A percentile compares a stretch with the other conserved stretches of the same genome.
Conservation (phyloP, 305 asterid genomes). For the Ruellia speciosa region DNA sequence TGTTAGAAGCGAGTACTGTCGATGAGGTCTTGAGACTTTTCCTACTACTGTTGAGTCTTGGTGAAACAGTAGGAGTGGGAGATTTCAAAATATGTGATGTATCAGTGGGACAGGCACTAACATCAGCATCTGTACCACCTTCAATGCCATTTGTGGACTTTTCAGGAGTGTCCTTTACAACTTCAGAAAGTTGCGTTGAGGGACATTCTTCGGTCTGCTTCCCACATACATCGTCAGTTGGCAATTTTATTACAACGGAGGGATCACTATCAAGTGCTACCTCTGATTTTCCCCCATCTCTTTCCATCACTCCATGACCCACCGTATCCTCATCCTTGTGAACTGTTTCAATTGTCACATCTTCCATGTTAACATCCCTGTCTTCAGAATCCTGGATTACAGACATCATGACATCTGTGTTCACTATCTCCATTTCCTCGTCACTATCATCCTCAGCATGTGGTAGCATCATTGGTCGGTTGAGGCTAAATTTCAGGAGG, state of each 20-base stretch:
- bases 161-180: constrained; percentile 28
- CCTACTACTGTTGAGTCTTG: constrained; percentile 53
- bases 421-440: constrained; percentile 93
- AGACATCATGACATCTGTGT: constrained; percentile 38
- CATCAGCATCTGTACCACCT: constrained; percentile 31
- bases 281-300: constrained; percentile 19
- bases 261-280: constrained; percentile 24
- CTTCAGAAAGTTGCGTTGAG: constrained; percentile 27
- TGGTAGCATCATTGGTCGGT: constrained; percentile 70
- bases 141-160: constrained; percentile 31
- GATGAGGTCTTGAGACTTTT: constrained; percentile 81
- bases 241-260: constrained; percentile 20
- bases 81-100: constrained; percentile 51
- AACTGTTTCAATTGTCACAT: constrained; percentile 38
- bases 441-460: constrained; percentile 75
- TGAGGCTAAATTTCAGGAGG: constrained; percentile 82
- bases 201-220: constrained; percentile 23
- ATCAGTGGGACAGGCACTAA: constrained; percentile 32
- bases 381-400: constrained; percentile 34
- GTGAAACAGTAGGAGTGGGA: constrained; percentile 85
- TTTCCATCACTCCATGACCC: constrained; percentile 16
- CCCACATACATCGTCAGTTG: constrained; percentile 23
- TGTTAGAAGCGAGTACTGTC: constrained; percentile 45
- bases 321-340: constrained; percentile 27
- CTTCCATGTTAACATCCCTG: constrained; percentile 73